phyloP scores from a whole-genome alignment of 805 yeast genomes.

The Metschnikowia santaceciliae region DNA sequence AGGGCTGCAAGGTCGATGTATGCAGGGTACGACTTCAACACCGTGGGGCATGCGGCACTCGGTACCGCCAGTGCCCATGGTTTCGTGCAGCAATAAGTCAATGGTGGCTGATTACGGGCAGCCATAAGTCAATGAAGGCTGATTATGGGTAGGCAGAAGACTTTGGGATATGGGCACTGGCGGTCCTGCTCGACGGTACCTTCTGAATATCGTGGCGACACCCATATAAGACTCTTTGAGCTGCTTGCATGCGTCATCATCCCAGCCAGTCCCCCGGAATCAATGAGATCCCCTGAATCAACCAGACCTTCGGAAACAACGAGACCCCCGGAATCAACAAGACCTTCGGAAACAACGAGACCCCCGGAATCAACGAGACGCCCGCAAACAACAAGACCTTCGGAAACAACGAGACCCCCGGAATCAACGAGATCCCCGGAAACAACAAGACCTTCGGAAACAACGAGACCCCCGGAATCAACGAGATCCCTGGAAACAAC shows the following conservation, averaged over 20 bases:
- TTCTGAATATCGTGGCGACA: slow-evolving; percentile 5
- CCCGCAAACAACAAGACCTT: too few relatives aligned
- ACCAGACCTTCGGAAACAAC: too few relatives aligned
- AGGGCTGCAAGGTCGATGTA: slow-evolving; percentile 53
- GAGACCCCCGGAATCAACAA: too few relatives aligned
- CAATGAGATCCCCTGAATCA: too few relatives aligned
- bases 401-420: too few relatives aligned
- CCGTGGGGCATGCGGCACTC: slow-evolving; percentile 3
- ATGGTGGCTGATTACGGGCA: background rate
- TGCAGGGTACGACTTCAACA: slow-evolving; percentile 43
- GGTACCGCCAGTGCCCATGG: slow-evolving; percentile 10
- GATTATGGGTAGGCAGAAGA: slow-evolving; percentile 1
- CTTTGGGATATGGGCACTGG: slow-evolving; percentile 11
- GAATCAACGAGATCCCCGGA: too few relatives aligned
- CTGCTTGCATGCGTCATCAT: slow-evolving; percentile 42
- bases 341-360: too few relatives aligned
- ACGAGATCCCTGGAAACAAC: too few relatives aligned
- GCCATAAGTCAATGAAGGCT: background rate
- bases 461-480: too few relatives aligned
- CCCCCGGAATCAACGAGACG: too few relatives aligned
- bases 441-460: too few relatives aligned
- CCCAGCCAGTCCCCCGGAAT: slow-evolving; percentile 8
- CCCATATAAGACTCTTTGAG: slow-evolving; percentile 28
- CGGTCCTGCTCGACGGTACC: slow-evolving; percentile 6
- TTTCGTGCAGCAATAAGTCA: slow-evolving; percentile 17